Percentiles rank a stretch among this genome's conserved stretches.
Evolutionary conservation across 2,329 filamentous ascomycete species (phyloP).

Genomic region (Talaromyces sp.): DNA sequence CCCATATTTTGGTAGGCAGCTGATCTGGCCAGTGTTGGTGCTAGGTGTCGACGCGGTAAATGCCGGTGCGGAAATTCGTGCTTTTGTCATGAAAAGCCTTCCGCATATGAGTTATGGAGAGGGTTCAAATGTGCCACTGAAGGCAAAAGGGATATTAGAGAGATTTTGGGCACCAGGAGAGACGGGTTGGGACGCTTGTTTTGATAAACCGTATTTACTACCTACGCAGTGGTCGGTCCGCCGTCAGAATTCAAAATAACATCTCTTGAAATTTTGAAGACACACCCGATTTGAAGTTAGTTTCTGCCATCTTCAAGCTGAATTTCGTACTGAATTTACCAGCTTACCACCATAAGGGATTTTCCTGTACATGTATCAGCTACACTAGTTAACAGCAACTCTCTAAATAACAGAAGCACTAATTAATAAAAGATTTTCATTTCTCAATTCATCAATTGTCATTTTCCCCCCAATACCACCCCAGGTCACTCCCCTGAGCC

Average conservation of each 20-base stretch:
- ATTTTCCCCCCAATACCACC: not conserved
- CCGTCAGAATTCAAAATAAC: no score
- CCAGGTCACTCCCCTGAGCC: no score
- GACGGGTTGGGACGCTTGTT: constrained; percentile 36
- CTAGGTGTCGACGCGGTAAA: constrained; percentile 30
- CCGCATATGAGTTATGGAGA: constrained; percentile 21
- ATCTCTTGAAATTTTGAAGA: no score
- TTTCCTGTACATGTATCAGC: no score
- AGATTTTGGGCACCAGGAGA: constrained; percentile 31
- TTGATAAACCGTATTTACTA: constrained; percentile 31
- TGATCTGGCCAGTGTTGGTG: constrained; percentile 35
- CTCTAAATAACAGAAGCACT: no score
- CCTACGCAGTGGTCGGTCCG: constrained; percentile 12
- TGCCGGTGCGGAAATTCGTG: constrained; percentile 15
- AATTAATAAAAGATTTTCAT: not conserved
- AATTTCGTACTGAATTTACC: no score
- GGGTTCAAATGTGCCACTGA: constrained; percentile 27
- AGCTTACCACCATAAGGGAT: no score
- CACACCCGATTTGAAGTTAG: no score
- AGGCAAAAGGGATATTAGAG: constrained; percentile 27
- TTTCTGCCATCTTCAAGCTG: no score
- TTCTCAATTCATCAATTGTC: not conserved
- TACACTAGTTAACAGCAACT: no score
- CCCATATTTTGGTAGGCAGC: constrained; percentile 17
- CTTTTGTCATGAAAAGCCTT: constrained; percentile 25